Percentiles rank a stretch among this genome's conserved stretches.
Evolutionary conservation across 768 basidiomycete species (phyloP).

Genomic region (Pholiota molesta): DNA sequence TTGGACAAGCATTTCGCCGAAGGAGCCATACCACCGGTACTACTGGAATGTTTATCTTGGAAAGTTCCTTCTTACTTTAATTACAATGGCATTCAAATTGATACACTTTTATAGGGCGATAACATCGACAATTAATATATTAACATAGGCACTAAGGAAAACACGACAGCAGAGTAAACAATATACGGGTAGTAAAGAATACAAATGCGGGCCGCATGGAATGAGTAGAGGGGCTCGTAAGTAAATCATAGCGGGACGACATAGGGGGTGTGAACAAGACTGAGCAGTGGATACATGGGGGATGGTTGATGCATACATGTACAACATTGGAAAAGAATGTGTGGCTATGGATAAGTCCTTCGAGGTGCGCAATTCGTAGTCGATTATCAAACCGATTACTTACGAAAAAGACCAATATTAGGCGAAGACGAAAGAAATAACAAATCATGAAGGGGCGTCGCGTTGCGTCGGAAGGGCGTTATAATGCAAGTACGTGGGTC

Average conservation of each 20-base stretch:
- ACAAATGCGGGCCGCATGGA: slow-evolving; percentile 10
- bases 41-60: too few species aligned
- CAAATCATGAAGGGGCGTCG: slow-evolving; percentile 22
- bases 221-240: slow-evolving; percentile 12
- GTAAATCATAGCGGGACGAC: slow-evolving; percentile 8
- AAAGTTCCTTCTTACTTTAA: too few species aligned
- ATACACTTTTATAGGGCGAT: neutral
- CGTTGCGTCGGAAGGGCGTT: slow-evolving; percentile 12
- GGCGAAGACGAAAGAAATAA: slow-evolving; percentile 13
- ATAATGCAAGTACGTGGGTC: slow-evolving; percentile 3
- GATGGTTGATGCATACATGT: neutral
- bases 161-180: slow-evolving; percentile 12
- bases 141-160: slow-evolving; percentile 14
- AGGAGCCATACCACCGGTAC: too few species aligned
- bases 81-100: neutral
- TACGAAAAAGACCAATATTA: slow-evolving; percentile 17
- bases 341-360: slow-evolving; percentile 15
- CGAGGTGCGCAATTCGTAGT: slow-evolving; percentile 19
- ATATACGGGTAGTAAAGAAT: slow-evolving; percentile 15
- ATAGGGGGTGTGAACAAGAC: slow-evolving; percentile 2
- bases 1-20: too few species aligned
- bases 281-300: slow-evolving; percentile 11
- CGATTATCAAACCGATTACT: slow-evolving; percentile 14
- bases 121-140: slow-evolving; percentile 14
- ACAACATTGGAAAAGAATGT: slow-evolving; percentile 9